These are phyloP conservation scores for Mimosa bimucronata DNA, from an alignment of 306 rosid species.

Conservation along the genomic window DNA sequence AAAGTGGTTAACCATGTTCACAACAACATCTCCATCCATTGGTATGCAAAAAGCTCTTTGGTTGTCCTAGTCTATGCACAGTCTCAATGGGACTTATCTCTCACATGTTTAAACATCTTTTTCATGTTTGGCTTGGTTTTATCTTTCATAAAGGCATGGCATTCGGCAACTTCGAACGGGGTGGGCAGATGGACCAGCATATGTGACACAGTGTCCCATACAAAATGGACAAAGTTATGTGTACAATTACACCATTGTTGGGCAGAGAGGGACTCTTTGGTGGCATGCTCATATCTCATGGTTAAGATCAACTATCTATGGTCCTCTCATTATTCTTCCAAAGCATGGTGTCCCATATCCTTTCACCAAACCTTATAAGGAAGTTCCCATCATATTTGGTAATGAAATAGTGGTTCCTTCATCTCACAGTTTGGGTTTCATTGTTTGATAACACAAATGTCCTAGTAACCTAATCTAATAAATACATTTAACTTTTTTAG, in stretches of 20 bases:
- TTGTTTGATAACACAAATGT: not conserved
- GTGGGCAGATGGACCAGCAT: conserved; percentile 60
- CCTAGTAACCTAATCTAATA: conserved; percentile 2
- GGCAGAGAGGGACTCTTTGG: conserved; percentile 79
- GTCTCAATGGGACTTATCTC: not conserved
- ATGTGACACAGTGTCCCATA: conserved; percentile 75
- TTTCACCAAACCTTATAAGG: conserved; percentile 48
- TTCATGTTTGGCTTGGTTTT: not conserved
- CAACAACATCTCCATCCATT: conserved; percentile 64
- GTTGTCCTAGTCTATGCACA: not conserved
- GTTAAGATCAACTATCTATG: conserved; percentile 70
- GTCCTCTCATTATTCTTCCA: conserved; percentile 69
- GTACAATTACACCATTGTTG: conserved; percentile 67
- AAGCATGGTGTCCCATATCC: conserved; percentile 56
- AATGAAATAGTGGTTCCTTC: not conserved
- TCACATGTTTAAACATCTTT: not conserved
- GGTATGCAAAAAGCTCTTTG: conserved; percentile 43
- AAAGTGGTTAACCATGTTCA: conserved; percentile 64
- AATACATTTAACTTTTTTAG: conserved; percentile 33
- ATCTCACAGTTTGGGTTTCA: not conserved
- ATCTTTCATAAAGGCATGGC: conserved; percentile 61
- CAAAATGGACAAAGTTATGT: conserved; percentile 69
- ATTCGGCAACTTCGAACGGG: conserved; percentile 56
- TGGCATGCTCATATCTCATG: conserved; percentile 77
- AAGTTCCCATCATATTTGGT: conserved; percentile 59